A percentile compares a stretch with the other conserved stretches of the same genome.
Evolutionary conservation across 768 basidiomycete species (phyloP).

Genomic region (Collybia sp.): DNA sequence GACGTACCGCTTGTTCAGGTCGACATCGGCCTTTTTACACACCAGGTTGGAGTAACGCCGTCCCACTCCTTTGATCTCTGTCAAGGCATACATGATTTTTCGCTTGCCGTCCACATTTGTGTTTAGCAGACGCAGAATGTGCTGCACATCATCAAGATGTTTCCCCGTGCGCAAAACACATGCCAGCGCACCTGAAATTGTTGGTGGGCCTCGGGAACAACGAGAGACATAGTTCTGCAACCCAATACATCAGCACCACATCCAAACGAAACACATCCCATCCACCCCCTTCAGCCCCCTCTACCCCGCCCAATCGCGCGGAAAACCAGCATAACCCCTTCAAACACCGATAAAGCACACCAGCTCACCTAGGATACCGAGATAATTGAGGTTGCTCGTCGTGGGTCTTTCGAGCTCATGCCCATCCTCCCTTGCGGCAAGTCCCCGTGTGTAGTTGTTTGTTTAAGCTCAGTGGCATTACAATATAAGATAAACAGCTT

Average conservation of each 20-base stretch:
- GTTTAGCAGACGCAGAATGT: conserved; percentile 98
- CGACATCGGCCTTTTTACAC: conserved; percentile 99
- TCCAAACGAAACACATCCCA: conserved; percentile 11
- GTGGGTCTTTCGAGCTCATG: no score
- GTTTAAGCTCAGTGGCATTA: no score
- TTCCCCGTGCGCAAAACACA: not conserved
- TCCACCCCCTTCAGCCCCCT: conserved; percentile 7
- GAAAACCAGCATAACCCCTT: no score
- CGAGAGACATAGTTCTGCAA: conserved; percentile 78
- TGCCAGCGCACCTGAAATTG: conserved; percentile 78
- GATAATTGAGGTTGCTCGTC: no score
- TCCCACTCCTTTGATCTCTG: conserved; percentile 99
- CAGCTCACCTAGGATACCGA: no score
- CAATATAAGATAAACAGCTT: not conserved
- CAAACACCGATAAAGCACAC: no score
- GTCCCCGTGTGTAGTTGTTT: no score
- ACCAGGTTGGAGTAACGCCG: conserved; percentile 98
- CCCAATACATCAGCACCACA: conserved; percentile 13
- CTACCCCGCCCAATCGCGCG: no score
- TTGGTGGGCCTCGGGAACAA: conserved; percentile 90
- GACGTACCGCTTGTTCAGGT: conserved; percentile 93
- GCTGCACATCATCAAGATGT: conserved; percentile 39
- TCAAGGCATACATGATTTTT: conserved; percentile 99
- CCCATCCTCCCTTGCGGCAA: no score
- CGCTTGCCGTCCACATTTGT: conserved; percentile 99